Base-by-base conservation (phyloP, 129 eudicot genomes). In the Escallonia herrerae region DNA sequence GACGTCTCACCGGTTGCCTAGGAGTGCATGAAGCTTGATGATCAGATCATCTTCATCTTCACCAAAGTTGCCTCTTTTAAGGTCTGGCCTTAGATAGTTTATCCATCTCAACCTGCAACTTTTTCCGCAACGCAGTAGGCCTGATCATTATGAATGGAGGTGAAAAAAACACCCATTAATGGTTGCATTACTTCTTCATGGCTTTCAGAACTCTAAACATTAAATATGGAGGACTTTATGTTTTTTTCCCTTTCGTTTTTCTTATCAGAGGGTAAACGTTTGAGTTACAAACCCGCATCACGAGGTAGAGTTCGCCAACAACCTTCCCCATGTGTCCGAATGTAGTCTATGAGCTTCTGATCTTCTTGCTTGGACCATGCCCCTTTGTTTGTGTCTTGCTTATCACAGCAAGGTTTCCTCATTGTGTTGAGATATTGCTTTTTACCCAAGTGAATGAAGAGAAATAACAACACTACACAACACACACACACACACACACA, bases 311-410 rank as follows among this genome's bases (percentile, higher is more conserved):
- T 63, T 40, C 56, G 62, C 81, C 87, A 67, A 7, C 58, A 52
- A 46, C 77, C 76, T 71, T 82, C 76, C 2, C 83, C 83, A 55
- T 78, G 79, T 8, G 39, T 7, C 2, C 67, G 66, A 71, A 79
- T 72, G 62, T 78, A 59, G 57, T 72, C 40, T 14, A 60, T 57
- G 40, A 82, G 76, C 71, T 68, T 78, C 67, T 69, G 60, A 72
- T 78, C 84, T 75, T 82, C 79, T 75, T 82, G 71, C 69, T 78
- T 61, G 55, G 87, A 71, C 84, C 84, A 72, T 15, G 81, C 70
- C 43, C 76, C 81, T 55, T 63, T 68, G 22, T 72, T 67, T 8
- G 52, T 55, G 3, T 48, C 56, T 53, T 75, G 47, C 56, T 60
- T 68, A 40, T 60, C 60, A 60, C 67, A 50, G 56, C 68, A 52